Evolutionary conservation across 2,329 filamentous ascomycete genomes (phyloP), one percentile per base, ranked within the genome.

Genomic region (Lasiodiplodia sp.): DNA sequence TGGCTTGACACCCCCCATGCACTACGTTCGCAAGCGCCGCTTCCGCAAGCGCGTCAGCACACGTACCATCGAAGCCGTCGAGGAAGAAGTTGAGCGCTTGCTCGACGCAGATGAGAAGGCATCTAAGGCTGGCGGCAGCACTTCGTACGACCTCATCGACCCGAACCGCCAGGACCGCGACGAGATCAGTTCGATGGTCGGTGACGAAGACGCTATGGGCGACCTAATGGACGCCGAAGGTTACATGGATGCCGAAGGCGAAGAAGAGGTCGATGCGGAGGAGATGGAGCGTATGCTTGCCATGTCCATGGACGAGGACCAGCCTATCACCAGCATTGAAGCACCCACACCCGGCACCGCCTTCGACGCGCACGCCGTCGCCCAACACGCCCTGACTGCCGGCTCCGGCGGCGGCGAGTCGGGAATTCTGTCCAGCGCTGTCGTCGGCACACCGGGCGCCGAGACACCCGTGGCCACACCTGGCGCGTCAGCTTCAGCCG

Each of bases 1-100:
- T 79, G 94, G 94, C 38, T 83, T 97, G 23, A 96, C 93, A 1
- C 93, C 94, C 5, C 94, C 94, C 0, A 92, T 97, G 90, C 91
- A 93, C 76, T 93, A 92, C 83, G 93, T 91, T 53, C 86, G 92
- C 53, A 93, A 93, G 77, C 88, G 92, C 34, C 87, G 94, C 38
- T 97, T 97, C 80, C 88, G 93, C 69, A 94, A 94, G 76, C 90
- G 93, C 3, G 88, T 95, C 66, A 93, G 90, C 70, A 90, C 94
- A 68, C 90, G 93, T 69, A 92, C 94, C 72, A 94, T 96, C 71
- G 91, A 95, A 76, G 91, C 93, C 72, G 93, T 95, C 62, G 93
- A 97, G 75, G 88, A 90, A 68, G 88, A 92, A 72, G 92, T 96
- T 40, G 89, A 93, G 71, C 86, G 90, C 55, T 82, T 97, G 40